Percentiles rank a stretch among this genome's conserved stretches.
Evolutionary conservation across 495 filamentous ascomycete species (phyloP).

Genomic region (Penicillium canescens): DNA sequence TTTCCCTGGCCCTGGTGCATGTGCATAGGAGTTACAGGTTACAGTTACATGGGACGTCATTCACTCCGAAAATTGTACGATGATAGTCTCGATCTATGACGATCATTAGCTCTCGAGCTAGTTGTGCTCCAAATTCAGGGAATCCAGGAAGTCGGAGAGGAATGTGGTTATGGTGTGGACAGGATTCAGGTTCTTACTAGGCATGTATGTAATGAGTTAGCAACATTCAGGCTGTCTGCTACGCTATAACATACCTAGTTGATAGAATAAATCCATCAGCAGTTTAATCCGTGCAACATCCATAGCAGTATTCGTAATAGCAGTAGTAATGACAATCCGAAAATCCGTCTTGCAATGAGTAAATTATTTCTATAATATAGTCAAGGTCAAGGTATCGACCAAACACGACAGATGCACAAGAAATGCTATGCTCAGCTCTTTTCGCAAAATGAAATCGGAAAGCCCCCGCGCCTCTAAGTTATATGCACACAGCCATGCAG

Average conservation of each 20-base stretch:
- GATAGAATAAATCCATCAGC: neutral
- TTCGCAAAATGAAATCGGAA: neutral
- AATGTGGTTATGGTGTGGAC: too few relatives aligned
- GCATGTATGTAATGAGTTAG: too few relatives aligned
- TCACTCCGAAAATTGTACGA: neutral
- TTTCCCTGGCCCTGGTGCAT: neutral
- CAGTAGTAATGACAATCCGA: neutral
- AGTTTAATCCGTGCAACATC: neutral
- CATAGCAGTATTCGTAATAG: too few relatives aligned
- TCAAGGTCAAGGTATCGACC: neutral
- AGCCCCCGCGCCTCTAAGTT: conserved; percentile 1
- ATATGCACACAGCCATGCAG: conserved; percentile 7
- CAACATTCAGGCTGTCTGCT: too few relatives aligned
- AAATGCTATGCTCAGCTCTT: neutral
- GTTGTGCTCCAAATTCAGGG: too few relatives aligned
- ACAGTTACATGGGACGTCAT: neutral
- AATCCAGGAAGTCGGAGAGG: neutral
- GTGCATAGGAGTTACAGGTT: neutral
- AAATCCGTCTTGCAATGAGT: neutral
- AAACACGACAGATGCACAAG: neutral
- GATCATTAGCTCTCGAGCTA: too few relatives aligned
- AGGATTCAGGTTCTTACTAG: too few relatives aligned
- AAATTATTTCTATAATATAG: neutral
- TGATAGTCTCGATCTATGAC: too few relatives aligned
- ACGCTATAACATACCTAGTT: too few relatives aligned